phyloP scores from a whole-genome alignment of 768 basidiomycete species.

The Pilatotrama ljubarskyi region DNA sequence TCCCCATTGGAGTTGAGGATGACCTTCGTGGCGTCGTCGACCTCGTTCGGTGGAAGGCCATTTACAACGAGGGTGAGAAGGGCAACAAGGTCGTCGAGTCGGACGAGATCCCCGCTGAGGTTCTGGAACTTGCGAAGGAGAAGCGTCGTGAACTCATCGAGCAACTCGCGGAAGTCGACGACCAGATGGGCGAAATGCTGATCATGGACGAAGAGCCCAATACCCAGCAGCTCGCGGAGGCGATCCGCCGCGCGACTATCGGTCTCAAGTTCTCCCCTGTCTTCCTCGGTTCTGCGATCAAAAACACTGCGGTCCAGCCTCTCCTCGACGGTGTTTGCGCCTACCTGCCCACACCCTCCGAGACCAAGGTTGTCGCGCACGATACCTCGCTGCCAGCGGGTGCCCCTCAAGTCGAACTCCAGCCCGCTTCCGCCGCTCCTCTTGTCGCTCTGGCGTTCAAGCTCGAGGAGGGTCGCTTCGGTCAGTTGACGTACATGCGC shows the following conservation, averaged over 20 bases:
- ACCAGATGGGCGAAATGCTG: conserved; percentile 89
- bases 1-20: conserved; percentile 91
- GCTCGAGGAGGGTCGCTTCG: conserved; percentile 95
- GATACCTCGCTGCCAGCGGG: conserved; percentile 69
- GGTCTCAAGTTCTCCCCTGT: conserved; percentile 92
- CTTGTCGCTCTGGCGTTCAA: conserved; percentile 97
- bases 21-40: conserved; percentile 91
- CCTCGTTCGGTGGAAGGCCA: conserved; percentile 89
- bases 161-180: conserved; percentile 94
- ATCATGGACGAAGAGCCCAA: conserved; percentile 80
- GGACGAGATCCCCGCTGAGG: conserved; percentile 82
- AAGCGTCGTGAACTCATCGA: conserved; percentile 94
- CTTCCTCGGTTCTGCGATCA: conserved; percentile 95
- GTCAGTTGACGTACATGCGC: conserved; percentile 97
- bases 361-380: conserved; percentile 76
- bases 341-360: conserved; percentile 90
- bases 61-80: conserved; percentile 93
- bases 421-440: conserved; percentile 82
- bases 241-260: conserved; percentile 88
- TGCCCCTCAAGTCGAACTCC: conserved; percentile 71
- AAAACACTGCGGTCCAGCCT: conserved; percentile 94
- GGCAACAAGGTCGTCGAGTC: conserved; percentile 80
- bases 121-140: conserved; percentile 70
- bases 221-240: conserved; percentile 71
- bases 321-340: conserved; percentile 92